phyloP scores from a whole-genome alignment of 2,329 filamentous ascomycete species.

The Trichoderma sp. region DNA sequence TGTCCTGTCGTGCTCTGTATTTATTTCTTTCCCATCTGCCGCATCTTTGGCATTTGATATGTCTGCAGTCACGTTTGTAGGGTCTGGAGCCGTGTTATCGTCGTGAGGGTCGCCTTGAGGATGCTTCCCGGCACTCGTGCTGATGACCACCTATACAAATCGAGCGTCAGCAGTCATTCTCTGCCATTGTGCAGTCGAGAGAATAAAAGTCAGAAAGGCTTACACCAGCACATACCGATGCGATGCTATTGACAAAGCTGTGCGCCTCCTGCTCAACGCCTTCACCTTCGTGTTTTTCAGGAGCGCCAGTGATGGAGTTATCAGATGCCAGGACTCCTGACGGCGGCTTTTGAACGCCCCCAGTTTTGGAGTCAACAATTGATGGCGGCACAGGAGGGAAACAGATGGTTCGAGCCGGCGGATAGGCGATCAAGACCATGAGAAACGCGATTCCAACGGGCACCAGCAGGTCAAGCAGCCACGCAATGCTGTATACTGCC shows the following conservation, averaged over 20 bases:
- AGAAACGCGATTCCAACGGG: conserved; percentile 61
- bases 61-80: conserved; percentile 41
- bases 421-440: conserved; percentile 67
- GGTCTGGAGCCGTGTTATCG: conserved; percentile 58
- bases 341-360: conserved; percentile 75
- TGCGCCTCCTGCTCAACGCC: conserved; percentile 81
- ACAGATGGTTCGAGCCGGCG: conserved; percentile 60
- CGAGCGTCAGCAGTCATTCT: not conserved
- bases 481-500: conserved; percentile 61
- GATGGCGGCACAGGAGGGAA: conserved; percentile 80
- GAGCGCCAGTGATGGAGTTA: conserved; percentile 77
- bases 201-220: conserved; percentile 2
- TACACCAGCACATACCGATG: conserved; percentile 41
- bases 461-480: conserved; percentile 70
- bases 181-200: not conserved
- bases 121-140: conserved; percentile 75
- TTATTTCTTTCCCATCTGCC: conserved; percentile 50
- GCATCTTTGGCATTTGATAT: conserved; percentile 46
- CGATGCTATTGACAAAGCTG: conserved; percentile 74
- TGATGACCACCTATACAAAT: conserved; percentile 62
- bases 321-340: conserved; percentile 74
- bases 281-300: conserved; percentile 81
- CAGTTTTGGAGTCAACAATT: conserved; percentile 68
- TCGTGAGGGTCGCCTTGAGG: conserved; percentile 63
- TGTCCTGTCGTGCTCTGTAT: conserved; percentile 64